phyloP scores from a whole-genome alignment of 2,329 filamentous ascomycete genomes.

The Fusarium oxysporum region DNA sequence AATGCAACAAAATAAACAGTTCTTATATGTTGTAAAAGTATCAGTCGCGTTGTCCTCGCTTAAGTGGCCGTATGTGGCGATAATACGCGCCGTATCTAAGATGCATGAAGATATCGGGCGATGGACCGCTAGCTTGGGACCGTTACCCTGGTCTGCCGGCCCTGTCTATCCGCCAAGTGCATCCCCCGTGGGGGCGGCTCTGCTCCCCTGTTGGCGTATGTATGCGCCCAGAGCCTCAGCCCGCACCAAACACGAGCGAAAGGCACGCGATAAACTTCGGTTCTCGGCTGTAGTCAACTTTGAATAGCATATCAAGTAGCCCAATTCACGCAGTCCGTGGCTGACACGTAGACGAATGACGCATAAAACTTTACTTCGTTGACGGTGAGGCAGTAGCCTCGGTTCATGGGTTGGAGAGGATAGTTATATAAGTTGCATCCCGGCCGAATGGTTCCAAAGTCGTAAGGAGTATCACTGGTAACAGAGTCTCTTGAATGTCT shows the following conservation, averaged over 20 bases:
- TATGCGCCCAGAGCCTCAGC: not conserved
- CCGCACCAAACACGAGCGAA: not conserved
- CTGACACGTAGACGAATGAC: not conserved
- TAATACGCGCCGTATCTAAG: not conserved
- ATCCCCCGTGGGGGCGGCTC: not conserved
- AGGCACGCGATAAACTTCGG: not conserved
- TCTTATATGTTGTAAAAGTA: no score
- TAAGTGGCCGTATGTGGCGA: accelerated
- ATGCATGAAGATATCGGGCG: not conserved
- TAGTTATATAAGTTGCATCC: not conserved
- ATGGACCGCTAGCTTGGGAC: not conserved
- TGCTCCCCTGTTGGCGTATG: not conserved
- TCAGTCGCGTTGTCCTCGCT: accelerated
- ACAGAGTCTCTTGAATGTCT: no score
- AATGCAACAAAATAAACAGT: not conserved
- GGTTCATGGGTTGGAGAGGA: not conserved
- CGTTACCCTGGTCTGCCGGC: not conserved
- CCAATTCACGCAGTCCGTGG: no score
- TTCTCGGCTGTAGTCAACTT: not conserved
- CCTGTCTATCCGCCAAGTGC: no score
- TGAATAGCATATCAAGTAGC: not conserved
- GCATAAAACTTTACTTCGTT: no score
- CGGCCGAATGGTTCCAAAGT: accelerated
- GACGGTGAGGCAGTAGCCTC: not conserved
- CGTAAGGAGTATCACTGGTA: not conserved